Conservation (phyloP, 2,329 filamentous ascomycete species). For the Pseudofabraea citricarpa region DNA sequence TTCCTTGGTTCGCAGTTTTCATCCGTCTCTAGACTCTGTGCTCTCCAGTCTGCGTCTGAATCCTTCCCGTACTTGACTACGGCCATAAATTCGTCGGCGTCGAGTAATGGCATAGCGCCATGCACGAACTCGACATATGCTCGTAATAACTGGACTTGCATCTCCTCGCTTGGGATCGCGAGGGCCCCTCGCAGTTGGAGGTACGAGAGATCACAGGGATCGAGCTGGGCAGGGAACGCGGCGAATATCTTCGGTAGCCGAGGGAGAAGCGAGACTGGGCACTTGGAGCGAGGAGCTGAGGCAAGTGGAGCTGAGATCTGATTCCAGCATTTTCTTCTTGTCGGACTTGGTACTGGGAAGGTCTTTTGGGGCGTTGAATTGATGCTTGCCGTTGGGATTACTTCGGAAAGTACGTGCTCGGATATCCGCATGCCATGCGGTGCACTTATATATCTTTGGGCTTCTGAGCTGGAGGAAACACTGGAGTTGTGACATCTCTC, state of each 20-base stretch:
- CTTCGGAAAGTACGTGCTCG: constrained; percentile 7
- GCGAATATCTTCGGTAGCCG: not conserved
- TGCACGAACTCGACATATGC: constrained; percentile 51
- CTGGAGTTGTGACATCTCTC: not conserved
- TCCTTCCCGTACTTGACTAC: constrained; percentile 45
- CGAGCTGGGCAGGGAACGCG: not conserved
- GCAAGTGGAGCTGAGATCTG: constrained; percentile 9
- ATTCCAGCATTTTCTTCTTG: constrained; percentile 8
- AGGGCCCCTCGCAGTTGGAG: constrained; percentile 77
- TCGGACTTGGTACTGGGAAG: not conserved
- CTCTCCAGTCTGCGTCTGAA: constrained; percentile 50
- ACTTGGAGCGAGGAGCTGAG: constrained; percentile 2
- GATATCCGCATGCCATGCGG: constrained; percentile 9
- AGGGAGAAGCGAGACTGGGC: not conserved
- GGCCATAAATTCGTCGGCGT: constrained; percentile 52
- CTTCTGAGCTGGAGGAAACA: not conserved
- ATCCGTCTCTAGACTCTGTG: constrained; percentile 39
- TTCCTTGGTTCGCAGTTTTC: constrained; percentile 59
- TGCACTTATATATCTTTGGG: constrained; percentile 1
- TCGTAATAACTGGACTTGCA: constrained; percentile 75
- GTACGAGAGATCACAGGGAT: constrained; percentile 43
- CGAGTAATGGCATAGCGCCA: constrained; percentile 83
- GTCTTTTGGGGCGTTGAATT: not conserved
- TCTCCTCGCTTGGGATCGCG: constrained; percentile 59
- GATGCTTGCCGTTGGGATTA: not conserved